Conservation (phyloP, 2,329 filamentous ascomycete genomes). For the Alternaria sp. region DNA sequence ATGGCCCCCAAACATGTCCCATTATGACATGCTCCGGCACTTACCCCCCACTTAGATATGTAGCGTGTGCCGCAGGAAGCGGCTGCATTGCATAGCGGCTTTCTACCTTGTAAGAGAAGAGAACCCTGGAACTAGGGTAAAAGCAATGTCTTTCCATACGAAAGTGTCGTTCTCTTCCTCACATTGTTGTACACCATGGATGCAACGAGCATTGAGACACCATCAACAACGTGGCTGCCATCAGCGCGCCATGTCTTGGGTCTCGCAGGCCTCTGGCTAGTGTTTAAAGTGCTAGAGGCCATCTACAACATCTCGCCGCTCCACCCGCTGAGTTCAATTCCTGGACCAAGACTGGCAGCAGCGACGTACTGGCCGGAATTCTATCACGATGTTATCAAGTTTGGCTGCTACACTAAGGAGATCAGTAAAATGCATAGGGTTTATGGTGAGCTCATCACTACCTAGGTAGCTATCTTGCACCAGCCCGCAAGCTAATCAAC, state of each 20-base stretch:
- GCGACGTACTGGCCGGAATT: slow-evolving; percentile 45
- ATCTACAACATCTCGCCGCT: slow-evolving; percentile 37
- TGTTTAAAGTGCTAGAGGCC: slow-evolving; percentile 20
- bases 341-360: slow-evolving; percentile 45
- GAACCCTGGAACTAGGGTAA: neutral
- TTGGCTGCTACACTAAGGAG: slow-evolving; percentile 41
- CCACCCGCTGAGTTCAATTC: slow-evolving; percentile 38
- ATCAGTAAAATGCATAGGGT: slow-evolving; percentile 46
- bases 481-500: neutral
- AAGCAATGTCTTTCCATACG: neutral
- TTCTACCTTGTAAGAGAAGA: neutral
- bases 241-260: neutral
- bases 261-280: slow-evolving; percentile 19
- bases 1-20: neutral
- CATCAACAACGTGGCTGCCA: neutral
- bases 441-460: slow-evolving; percentile 35
- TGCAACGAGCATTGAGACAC: neutral
- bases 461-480: neutral
- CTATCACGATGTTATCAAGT: slow-evolving; percentile 45
- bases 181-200: neutral
- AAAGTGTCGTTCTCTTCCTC: neutral
- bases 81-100: neutral
- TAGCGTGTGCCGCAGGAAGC: neutral
- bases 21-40: neutral
- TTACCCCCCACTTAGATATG: neutral